Evolutionary conservation across 148 eudicot genomes (phyloP), one percentile per base, ranked within the genome.

Genomic region (Camellia sinensis): DNA sequence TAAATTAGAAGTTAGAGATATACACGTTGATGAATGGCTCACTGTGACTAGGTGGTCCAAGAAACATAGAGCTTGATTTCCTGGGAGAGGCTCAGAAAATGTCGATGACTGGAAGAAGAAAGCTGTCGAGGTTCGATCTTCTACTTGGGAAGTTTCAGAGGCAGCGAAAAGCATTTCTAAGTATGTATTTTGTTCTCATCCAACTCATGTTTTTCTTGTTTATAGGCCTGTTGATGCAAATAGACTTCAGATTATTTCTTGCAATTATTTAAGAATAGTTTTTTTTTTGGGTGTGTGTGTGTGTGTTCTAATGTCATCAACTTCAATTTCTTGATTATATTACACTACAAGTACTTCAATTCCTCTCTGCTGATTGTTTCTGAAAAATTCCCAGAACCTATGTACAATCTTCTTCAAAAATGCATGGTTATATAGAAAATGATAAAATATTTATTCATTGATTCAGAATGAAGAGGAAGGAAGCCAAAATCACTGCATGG

Each of bases 401-500:
- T n/a, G n/a, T n/a, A n/a, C n/a, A n/a, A n/a, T n/a, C n/a, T n/a
- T n/a, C n/a, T 52, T 53, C 71, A 10, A 52, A 65, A 65, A 7
- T 40, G 46, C 69, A 17, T 40, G 53, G 40, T 64, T 41, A 17
- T 6, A 63, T 63, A 13, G 13, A 13, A 53, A 54, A 54, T 63
- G 74, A 66, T 7, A 10, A 4, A 52, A 3, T 5, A 2, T 66
- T 66, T 44, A n/a, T 64, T 14, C 41, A 46, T 56, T 54, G 53
- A 75, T 82, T 64, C 86, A 95, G 98, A 85, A 68, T 84, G 41
- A 88, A 86, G 83, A 90, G 97, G 80, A 94, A 95, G 67, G 97
- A 93, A 86, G 94, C 97, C 74, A 95, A 89, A 83, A 95, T 95
- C 73, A 84, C 83, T 82, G 97, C 98, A 68, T 95, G 98, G 98